Base-by-base conservation (phyloP, 345 rosid species). In the Toxicodendron radicans region DNA sequence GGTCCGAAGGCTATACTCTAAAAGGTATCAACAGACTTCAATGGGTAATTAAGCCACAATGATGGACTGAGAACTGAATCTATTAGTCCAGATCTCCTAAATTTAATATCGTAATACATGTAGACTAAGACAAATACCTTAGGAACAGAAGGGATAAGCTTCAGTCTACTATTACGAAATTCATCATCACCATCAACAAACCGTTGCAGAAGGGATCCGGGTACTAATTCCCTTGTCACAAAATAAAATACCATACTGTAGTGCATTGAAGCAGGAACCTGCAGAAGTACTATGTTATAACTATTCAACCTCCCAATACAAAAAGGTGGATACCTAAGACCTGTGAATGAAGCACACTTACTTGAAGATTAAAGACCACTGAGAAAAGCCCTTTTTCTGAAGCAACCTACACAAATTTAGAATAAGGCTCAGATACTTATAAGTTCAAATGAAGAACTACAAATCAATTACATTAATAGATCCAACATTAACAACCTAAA, bases 121-220 rank as follows among this genome's bases (percentile, higher is more conserved):
- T n/a, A 54, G 43, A 38, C 41, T n/a, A 46, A 53, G 75, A 76
- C 21, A 71, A 11, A 75, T 78, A 93, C 98, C 97, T 96, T 92
- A 12, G 98, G 97, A 81, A 96, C 98, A 27, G 89, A 82, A 33
- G 99, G 99, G 77, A 96, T 92, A 77, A 96, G 99, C 87, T 96
- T 96, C 72, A 93, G 75, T 73, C 99, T 92, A 80, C 97, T 92
- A 82, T 96, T 96, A 41, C 97, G 90, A 76, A 96, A 96, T 77
- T 93, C 99, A 77, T 96, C 99, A 67, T 96, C 99, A 64, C 99
- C 99, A 75, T 93, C 95, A 70, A 96, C 92, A 80, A 96, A 96
- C 10, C 97, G 89, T 77, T 96, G 97, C 86, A 96, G 80, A 74
- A 96, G 97, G 7, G 98, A 92, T 45, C 97, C 95, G 4, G 90